Percentiles rank a stretch among this genome's conserved stretches.
These are phyloP conservation scores for Beta corolliflora DNA, from an alignment of 179 eudicot species.

Conservation along the genomic window DNA sequence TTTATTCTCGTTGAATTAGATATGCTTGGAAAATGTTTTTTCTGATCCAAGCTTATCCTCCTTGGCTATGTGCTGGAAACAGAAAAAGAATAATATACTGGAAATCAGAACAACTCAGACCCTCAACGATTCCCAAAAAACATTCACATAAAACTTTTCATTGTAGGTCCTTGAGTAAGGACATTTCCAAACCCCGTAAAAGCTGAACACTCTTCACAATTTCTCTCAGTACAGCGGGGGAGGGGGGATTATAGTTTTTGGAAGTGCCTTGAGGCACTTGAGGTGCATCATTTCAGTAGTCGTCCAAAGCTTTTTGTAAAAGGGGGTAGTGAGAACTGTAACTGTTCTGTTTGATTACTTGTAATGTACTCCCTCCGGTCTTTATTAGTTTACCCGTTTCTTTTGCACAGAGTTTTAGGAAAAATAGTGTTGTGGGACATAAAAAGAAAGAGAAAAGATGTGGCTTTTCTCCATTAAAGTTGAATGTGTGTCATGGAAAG, in stretches of 20 bases:
- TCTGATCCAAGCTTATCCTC: neutral
- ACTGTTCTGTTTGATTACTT: too few species aligned
- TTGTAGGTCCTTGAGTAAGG: neutral
- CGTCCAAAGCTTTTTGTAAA: too few species aligned
- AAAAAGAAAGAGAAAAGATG: too few species aligned
- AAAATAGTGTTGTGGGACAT: too few species aligned
- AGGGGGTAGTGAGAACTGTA: too few species aligned
- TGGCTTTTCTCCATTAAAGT: too few species aligned
- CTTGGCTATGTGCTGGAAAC: neutral
- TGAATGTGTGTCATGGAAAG: too few species aligned
- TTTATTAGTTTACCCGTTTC: too few species aligned
- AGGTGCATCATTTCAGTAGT: neutral
- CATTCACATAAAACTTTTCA: neutral
- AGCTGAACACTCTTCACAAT: neutral
- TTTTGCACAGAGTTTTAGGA: too few species aligned
- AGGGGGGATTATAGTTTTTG: neutral
- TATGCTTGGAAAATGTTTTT: neutral
- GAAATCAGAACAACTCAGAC: neutral
- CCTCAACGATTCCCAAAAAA: neutral
- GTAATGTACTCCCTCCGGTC: too few species aligned
- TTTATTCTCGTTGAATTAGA: neutral
- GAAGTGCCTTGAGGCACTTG: neutral
- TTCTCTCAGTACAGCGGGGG: neutral
- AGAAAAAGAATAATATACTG: neutral
- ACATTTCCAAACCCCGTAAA: neutral